Conservation (phyloP, 1,139 yeast genomes). For the Groenewaldozyma auringiensis region DNA sequence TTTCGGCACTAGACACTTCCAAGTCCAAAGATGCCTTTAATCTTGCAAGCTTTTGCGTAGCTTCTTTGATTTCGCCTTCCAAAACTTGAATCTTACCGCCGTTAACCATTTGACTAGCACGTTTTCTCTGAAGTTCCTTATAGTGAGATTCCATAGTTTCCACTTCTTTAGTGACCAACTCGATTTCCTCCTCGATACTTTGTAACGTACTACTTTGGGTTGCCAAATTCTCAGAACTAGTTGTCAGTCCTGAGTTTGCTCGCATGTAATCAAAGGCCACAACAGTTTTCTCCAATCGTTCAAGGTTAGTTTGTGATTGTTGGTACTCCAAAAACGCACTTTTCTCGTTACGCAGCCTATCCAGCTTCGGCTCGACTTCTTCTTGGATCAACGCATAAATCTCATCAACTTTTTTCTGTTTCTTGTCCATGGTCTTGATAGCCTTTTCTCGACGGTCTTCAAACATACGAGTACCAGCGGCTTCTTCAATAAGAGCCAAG, state of each 20-base stretch:
- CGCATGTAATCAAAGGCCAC: constrained; percentile 66
- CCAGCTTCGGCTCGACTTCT: constrained; percentile 90
- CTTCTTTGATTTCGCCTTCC: constrained; percentile 50
- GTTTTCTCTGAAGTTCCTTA: constrained; percentile 44
- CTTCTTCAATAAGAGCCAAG: constrained; percentile 88
- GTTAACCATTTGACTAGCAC: constrained; percentile 53
- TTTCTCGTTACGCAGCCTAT: constrained; percentile 72
- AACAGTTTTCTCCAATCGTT: constrained; percentile 62
- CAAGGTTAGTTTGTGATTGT: constrained; percentile 74
- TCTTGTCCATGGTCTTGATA: constrained; percentile 81
- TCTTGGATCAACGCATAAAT: constrained; percentile 66
- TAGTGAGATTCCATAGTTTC: constrained; percentile 45
- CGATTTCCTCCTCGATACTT: constrained; percentile 28
- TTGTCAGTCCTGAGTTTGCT: constrained; percentile 30
- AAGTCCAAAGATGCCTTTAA: constrained; percentile 56
- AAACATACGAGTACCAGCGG: constrained; percentile 95
- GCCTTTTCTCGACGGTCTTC: constrained; percentile 93
- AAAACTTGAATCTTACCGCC: constrained; percentile 57
- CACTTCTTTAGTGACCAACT: constrained; percentile 30
- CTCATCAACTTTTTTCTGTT: constrained; percentile 75
- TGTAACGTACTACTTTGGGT: constrained; percentile 25
- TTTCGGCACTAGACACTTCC: constrained; percentile 45
- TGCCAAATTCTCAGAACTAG: constrained; percentile 32
- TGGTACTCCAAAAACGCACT: constrained; percentile 79
- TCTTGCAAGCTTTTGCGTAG: constrained; percentile 63